phyloP scores from a whole-genome alignment of 306 rosid genomes.

The Datisca glomerata region DNA sequence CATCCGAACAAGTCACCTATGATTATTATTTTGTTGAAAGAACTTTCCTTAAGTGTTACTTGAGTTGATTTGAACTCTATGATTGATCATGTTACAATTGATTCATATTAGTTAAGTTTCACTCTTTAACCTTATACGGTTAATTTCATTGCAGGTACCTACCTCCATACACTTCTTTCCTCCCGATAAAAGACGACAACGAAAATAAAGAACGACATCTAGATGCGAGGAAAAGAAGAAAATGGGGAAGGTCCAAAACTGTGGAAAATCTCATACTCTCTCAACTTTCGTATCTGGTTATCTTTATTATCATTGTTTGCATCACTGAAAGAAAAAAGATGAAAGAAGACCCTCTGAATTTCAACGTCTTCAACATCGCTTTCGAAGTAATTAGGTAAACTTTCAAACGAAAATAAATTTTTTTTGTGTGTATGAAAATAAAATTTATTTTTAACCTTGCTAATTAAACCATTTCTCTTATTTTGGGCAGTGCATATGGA shows the following conservation, averaged over 20 bases:
- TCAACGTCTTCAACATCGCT: conserved; percentile 41
- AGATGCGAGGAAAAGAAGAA: conserved; percentile 1
- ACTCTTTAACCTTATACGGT: too few species aligned
- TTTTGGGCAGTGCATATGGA: conserved; percentile 79
- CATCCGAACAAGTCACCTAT: too few species aligned
- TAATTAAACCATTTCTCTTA: too few species aligned
- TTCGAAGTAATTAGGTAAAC: conserved; percentile 45
- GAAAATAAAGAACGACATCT: conserved; percentile 13
- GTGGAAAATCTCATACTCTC: conserved; percentile 35
- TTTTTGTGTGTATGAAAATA: background rate
- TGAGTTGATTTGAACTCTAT: too few species aligned
- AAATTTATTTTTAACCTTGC: too few species aligned
- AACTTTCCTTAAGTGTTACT: too few species aligned
- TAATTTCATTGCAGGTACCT: conserved; percentile 35
- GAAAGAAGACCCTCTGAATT: conserved; percentile 64
- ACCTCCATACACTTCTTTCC: conserved; percentile 41
- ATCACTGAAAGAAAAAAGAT: conserved; percentile 47
- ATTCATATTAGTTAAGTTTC: too few species aligned
- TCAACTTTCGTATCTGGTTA: conserved; percentile 40
- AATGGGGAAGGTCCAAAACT: conserved; percentile 3
- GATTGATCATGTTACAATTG: too few species aligned
- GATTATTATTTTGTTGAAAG: too few species aligned
- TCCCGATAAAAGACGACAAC: conserved; percentile 22
- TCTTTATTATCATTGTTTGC: conserved; percentile 50
- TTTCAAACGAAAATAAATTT: background rate